These are phyloP conservation scores for Phellopilus nigrolimitatus DNA, from an alignment of 1,284 basidiomycete genomes.

Conservation along the genomic window DNA sequence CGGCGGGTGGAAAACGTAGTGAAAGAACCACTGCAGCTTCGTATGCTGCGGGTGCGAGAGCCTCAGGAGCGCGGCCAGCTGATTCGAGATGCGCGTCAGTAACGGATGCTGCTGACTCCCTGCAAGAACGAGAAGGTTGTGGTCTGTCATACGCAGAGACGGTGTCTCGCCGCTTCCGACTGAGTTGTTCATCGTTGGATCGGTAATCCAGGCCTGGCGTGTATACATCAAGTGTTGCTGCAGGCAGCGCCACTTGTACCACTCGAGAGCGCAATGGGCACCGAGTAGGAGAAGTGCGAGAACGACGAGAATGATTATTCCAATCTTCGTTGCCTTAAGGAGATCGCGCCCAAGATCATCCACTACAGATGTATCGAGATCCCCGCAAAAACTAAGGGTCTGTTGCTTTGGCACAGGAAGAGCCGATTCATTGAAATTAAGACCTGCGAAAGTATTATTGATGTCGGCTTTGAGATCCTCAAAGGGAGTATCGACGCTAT, in stretches of 20 bases:
- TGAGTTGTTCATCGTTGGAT: constrained; percentile 53
- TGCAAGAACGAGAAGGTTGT: constrained; percentile 72
- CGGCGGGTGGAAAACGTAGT: constrained; percentile 88
- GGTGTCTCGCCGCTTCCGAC: constrained; percentile 37
- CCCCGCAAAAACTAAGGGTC: constrained; percentile 62
- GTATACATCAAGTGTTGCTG: constrained; percentile 60
- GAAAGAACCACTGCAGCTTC: constrained; percentile 74
- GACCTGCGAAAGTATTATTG: constrained; percentile 74
- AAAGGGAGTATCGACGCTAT: constrained; percentile 80
- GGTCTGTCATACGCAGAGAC: constrained; percentile 57
- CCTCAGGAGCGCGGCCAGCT: constrained; percentile 43
- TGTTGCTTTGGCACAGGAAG: constrained; percentile 72
- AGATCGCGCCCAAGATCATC: constrained; percentile 79
- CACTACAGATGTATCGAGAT: constrained; percentile 77
- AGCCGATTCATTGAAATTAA: constrained; percentile 63
- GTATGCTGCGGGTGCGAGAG: constrained; percentile 58
- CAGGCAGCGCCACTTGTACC: constrained; percentile 77
- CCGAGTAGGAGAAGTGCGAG: constrained; percentile 60
- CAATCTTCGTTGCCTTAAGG: constrained; percentile 72
- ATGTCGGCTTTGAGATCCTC: constrained; percentile 82
- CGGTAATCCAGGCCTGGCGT: constrained; percentile 68
- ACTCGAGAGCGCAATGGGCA: constrained; percentile 63
- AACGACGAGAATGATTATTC: constrained; percentile 63
- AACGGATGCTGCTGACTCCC: constrained; percentile 65
- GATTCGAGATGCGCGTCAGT: constrained; percentile 58